Evolutionary conservation across 768 basidiomycete species (phyloP), one percentile per base, ranked within the genome.

Genomic region (Termitomyces sp.): DNA sequence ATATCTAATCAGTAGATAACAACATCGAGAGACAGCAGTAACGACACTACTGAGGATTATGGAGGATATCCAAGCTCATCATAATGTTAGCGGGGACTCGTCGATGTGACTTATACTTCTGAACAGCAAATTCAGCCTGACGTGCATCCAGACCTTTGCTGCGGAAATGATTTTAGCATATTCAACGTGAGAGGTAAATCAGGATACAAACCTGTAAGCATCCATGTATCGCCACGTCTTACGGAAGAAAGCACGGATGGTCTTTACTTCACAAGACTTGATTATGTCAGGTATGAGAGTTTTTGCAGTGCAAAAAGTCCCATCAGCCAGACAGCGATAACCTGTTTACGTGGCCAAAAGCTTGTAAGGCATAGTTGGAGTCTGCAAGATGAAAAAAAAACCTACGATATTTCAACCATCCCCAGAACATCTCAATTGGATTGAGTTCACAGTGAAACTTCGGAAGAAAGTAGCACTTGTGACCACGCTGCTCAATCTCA

Each of bases 211-310:
- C 38, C 38, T 39, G 6, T 39, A 39, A 15, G 38, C 38, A 39
- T 39, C 38, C 38, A 39, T 39, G 13, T 39, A 39, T 44, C 44
- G 38, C 66, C 66, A 67, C 9, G 59, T n/a, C n/a, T n/a, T n/a
- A n/a, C n/a, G n/a, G n/a, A n/a, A n/a, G n/a, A n/a, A n/a, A n/a
- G n/a, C n/a, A 13, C 58, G 39, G 16, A 67, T 67, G 4, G 59
- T 67, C 39, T 63, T 65, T 12, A 40, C 32, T 28, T 55, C 44
- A 50, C 62, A 63, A 4, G 50, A 51, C 42, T 65, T 49, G 5
- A 65, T 51, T 8, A 65, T 40, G 40, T 67, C 57, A 7, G 65
- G 66, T 18, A 67, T 35, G 24, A 67, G 56, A 20, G 20, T 59
- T 45, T 64, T 65, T 50, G 66, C 65, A 12, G 36, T 62, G 18